Conservation (phyloP, 1,139 yeast species). For the Zygoascus hellenicus region DNA sequence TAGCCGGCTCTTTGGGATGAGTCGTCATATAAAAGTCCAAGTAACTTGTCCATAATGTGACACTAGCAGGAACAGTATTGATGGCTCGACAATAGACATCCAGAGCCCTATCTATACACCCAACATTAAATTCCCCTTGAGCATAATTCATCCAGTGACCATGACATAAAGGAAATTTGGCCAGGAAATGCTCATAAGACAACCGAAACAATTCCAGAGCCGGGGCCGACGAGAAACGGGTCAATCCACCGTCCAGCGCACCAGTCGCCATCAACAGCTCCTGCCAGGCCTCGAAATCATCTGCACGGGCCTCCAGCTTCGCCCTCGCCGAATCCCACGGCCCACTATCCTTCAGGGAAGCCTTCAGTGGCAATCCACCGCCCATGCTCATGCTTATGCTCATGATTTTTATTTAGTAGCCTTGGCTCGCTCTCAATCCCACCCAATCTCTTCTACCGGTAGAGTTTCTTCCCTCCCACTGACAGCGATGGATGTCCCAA, state of each 20-base stretch:
- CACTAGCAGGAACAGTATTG: slow-evolving; percentile 40
- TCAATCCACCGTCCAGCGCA: slow-evolving; percentile 37
- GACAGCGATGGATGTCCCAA: too few species aligned
- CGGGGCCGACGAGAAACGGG: slow-evolving; percentile 40
- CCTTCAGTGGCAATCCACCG: background rate
- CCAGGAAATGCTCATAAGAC: slow-evolving; percentile 53
- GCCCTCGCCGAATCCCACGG: background rate
- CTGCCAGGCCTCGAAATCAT: slow-evolving; percentile 48
- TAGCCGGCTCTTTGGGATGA: slow-evolving; percentile 13
- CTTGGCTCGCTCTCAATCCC: too few species aligned
- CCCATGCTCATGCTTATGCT: too few species aligned
- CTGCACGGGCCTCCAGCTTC: slow-evolving; percentile 32
- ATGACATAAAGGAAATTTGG: slow-evolving; percentile 60
- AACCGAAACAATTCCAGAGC: slow-evolving; percentile 42
- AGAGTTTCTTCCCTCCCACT: too few species aligned
- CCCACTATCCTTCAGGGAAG: background rate
- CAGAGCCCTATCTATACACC: slow-evolving; percentile 46
- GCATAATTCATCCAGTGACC: slow-evolving; percentile 83
- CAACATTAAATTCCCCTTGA: slow-evolving; percentile 54
- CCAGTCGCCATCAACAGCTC: slow-evolving; percentile 37
- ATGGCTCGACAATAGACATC: slow-evolving; percentile 53
- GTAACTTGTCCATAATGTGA: slow-evolving; percentile 71
- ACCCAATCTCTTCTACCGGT: too few species aligned
- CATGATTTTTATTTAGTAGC: too few species aligned
- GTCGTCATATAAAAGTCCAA: slow-evolving; percentile 48